A percentile compares a stretch with the other conserved stretches of the same genome.
Evolutionary conservation across 2,329 filamentous ascomycete genomes (phyloP).

Genomic region (Claviceps cyperi): DNA sequence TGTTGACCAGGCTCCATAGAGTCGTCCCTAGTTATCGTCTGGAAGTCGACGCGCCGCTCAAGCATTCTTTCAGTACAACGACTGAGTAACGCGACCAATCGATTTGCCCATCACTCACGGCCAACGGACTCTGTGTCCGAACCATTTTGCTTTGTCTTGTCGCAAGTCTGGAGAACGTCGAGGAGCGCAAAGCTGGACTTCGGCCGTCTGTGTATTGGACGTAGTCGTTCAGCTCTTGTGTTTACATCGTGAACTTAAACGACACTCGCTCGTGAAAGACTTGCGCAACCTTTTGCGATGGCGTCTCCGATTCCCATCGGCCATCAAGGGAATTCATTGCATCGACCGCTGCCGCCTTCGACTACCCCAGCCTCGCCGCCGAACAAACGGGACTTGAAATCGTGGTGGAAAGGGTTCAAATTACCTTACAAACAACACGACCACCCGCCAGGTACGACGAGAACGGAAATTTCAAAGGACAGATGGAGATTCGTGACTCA

Average conservation of each 20-base stretch:
- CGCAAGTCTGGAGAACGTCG: conserved; percentile 1
- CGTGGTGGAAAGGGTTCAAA: conserved; percentile 97
- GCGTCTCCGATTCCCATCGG: conserved; percentile 21
- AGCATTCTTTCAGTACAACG: neutral
- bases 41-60: neutral
- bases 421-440: conserved; percentile 45
- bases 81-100: neutral
- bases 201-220: neutral
- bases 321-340: conserved; percentile 18
- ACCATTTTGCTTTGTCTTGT: neutral
- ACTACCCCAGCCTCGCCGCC: conserved; percentile 51
- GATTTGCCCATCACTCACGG: neutral
- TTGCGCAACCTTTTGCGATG: conserved; percentile 14
- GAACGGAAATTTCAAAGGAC: neutral
- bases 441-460: conserved; percentile 31
- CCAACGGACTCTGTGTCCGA: neutral
- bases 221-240: neutral
- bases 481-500: too few relatives aligned
- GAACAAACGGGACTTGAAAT: conserved; percentile 75
- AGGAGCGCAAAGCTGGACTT: conserved; percentile 2
- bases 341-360: conserved; percentile 12
- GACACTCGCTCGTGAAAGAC: neutral
- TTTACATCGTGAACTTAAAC: neutral
- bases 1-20: neutral
- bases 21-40: neutral